Evolutionary conservation across 108 stramenopile genomes (phyloP), one percentile per base, ranked within the genome.

Genomic region (Discostella stelligeroides): DNA sequence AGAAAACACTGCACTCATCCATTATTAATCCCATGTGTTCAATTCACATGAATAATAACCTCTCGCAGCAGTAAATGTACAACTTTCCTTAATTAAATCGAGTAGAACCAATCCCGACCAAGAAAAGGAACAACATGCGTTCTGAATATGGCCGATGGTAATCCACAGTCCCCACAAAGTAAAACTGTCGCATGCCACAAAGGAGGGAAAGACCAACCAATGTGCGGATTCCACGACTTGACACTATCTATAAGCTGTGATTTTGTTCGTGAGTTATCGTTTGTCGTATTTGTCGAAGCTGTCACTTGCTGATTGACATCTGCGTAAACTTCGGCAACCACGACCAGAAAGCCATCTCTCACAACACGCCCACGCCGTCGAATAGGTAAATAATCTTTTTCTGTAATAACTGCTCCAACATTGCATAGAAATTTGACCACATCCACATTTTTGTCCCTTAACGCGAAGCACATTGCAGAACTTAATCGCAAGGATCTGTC

Each of bases 161-260:
- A 59, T n/a, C 76, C 76, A 34, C 76, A 78, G 23, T 66, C 38
- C 21, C 28, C 43, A 47, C 71, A 72, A 14, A 67, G 30, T 13
- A 30, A 25, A 49, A 75, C 57, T 30, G 39, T 69, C 15, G 63
- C 65, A 49, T 78, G 66, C 76, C 76, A 78, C 13, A 72, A 73
- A 25, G 76, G 76, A 45, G 76, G 76, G 45, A 67, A 78, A 29
- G 76, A 73, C 64, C 63, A 78, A 66, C 66, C 57, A 4, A 51
- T 39, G 8, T 15, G 23, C 38, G 38, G 65, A 29, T 58, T 34
- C 64, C 64, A 71, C 30, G 65, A 73, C 38, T 63, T 41, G 20
- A 29, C 40, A 30, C 23, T 53, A 28, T 60, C 20, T 9, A 51
- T 28, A n/a, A 63, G 43, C 39, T 59, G 29, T 46, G 67, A 61